These are phyloP conservation scores for Helminthosporium solani DNA, from an alignment of 2,329 filamentous ascomycete species.

Conservation along the genomic window DNA sequence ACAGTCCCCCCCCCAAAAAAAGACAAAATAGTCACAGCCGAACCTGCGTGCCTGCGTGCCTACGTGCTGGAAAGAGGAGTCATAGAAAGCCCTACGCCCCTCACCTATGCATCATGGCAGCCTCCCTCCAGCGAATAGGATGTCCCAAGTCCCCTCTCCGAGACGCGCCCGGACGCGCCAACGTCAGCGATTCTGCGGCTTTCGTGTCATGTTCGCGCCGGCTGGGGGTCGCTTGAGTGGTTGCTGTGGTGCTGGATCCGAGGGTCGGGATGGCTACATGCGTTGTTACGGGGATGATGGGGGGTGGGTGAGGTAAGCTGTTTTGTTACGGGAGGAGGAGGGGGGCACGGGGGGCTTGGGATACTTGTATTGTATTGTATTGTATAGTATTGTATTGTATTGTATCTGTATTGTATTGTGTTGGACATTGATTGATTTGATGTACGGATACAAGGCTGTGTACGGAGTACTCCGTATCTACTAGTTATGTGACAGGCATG, in stretches of 20 bases:
- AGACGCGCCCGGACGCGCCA: neutral
- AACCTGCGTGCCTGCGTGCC: no score
- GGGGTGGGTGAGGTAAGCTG: constrained; percentile 7
- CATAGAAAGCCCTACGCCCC: neutral
- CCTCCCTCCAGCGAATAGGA: constrained; percentile 1
- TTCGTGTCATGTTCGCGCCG: constrained; percentile 11
- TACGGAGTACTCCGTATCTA: no score
- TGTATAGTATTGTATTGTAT: no score
- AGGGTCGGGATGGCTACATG: no score
- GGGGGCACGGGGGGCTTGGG: no score
- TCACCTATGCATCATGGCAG: no score
- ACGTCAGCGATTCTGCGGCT: constrained; percentile 1
- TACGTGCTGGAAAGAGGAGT: neutral
- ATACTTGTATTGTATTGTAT: no score
- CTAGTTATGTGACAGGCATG: no score
- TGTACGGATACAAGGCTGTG: neutral
- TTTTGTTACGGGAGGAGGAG: neutral
- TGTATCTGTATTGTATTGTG: neutral
- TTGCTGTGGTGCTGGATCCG: no score
- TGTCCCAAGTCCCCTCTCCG: neutral
- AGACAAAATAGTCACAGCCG: no score
- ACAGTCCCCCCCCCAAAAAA: no score
- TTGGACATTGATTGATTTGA: neutral
- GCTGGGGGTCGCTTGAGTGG: neutral
- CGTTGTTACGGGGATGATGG: no score